Evolutionary conservation across 148 eudicot genomes (phyloP), one percentile per base, ranked within the genome.

Genomic region (Cornus controversa): DNA sequence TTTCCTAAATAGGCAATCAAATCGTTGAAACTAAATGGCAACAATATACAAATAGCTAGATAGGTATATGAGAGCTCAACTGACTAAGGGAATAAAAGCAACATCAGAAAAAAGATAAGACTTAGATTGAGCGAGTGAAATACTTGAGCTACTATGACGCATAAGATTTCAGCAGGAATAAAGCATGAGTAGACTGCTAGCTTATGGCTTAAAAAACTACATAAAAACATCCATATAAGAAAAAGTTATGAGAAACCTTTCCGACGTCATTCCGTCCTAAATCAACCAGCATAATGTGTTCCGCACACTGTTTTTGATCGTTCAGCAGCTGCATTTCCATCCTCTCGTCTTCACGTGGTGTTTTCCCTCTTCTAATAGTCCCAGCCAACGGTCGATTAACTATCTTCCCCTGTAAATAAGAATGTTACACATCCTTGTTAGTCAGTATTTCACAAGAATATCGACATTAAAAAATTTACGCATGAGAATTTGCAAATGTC

Each of bases 341-440:
- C 70, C 67, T 73, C 69, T 78, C 80, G 50, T 88, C 89, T 75
- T 88, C 91, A 50, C 34, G 45, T 0, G 28, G 50, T 47, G 91
- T 88, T 80, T 69, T 82, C 64, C 91, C 91, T 82, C 91, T 84
- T 84, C 82, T 82, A 26, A 66, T 62, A 27, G 91, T 88, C 68
- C 91, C 91, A 65, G 91, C 91, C 78, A 88, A 75, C 15, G 91
- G 91, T 72, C 91, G 84, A 82, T 86, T 88, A 67, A 84, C 83
- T 65, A 88, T 70, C 70, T 70, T 86, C 63, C 57, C 75, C 91
- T 88, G 84, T 69, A 53, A 78, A 81, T 5, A 70, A 18, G 34
- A 71, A 71, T 29, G 40, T 45, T 14, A 76, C 28, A 63, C 60
- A 71, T 25, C 8, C 14, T 34, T 67, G 27, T 65, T 34, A 28